Conservation (phyloP, 805 yeast species). For the Barnettozyma pratensis region DNA sequence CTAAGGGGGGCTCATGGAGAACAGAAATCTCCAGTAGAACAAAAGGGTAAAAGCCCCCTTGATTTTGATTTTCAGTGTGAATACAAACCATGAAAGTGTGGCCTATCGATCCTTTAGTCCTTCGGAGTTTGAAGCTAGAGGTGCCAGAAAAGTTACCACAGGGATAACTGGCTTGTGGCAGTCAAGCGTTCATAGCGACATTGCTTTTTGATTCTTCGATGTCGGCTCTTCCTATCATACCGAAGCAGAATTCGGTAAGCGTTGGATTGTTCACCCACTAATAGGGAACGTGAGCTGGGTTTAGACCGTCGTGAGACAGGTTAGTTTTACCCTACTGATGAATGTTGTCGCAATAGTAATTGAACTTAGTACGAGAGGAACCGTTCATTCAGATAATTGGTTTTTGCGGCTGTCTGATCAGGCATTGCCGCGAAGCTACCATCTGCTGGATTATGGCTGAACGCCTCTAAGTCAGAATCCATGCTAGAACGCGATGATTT, state of each 20-base stretch:
- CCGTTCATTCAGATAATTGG: no score
- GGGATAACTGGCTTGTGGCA: conserved; percentile 1
- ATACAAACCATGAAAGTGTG: background rate
- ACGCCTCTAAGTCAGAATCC: no score
- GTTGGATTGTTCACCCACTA: background rate
- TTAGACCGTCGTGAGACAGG: conserved; percentile 3
- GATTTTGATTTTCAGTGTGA: conserved; percentile 1
- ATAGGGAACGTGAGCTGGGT: background rate
- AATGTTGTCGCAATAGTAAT: no score
- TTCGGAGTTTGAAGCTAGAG: background rate
- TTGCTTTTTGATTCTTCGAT: conserved; percentile 1
- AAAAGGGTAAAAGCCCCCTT: conserved; percentile 1
- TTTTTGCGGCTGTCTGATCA: no score
- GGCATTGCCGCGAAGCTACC: no score
- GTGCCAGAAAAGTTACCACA: background rate
- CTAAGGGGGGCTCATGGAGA: conserved; percentile 1
- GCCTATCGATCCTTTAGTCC: background rate
- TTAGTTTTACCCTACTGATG: no score
- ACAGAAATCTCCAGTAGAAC: conserved; percentile 1
- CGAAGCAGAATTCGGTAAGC: background rate
- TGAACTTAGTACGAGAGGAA: no score
- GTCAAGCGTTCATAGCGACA: conserved; percentile 1
- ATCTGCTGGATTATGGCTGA: no score
- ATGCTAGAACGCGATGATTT: no score
- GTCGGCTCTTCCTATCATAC: conserved; percentile 1